phyloP scores from a whole-genome alignment of 208 protist genomes.

The Trypanosoma lewisi region DNA sequence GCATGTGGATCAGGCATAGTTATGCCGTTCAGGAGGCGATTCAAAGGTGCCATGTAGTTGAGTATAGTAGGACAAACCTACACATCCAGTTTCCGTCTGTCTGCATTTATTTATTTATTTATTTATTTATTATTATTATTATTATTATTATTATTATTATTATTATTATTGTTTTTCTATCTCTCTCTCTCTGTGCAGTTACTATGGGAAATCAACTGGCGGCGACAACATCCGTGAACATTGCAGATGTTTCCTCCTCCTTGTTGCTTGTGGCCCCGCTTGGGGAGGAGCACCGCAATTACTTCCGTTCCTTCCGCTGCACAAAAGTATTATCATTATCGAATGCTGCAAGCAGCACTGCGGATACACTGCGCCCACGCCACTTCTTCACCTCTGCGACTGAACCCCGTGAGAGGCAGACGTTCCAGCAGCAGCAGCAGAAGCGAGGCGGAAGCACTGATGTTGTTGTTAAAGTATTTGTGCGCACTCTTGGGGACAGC shows the following conservation, averaged over 20 bases:
- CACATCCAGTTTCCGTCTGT: not conserved
- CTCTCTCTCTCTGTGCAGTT: no score
- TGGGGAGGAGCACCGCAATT: conserved; percentile 51
- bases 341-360: conserved; percentile 25
- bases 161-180: not conserved
- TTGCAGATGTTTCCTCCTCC: conserved; percentile 49
- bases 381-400: not conserved
- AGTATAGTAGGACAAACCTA: not conserved
- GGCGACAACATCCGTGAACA: conserved; percentile 48
- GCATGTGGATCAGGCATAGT: not conserved
- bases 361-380: conserved; percentile 14
- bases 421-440: not conserved
- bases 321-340: conserved; percentile 19
- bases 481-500: conserved; percentile 36
- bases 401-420: not conserved
- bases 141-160: no score
- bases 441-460: conserved; percentile 26
- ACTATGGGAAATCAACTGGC: conserved; percentile 82
- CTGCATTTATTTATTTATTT: not conserved
- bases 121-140: conserved; percentile 6
- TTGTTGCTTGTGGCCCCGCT: conserved; percentile 55
- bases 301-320: conserved; percentile 74
- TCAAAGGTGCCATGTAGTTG: not conserved
- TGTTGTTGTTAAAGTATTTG: conserved; percentile 78
- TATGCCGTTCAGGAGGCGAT: not conserved